Conservation (phyloP, 345 rosid species). For the Euclidium syriacum region DNA sequence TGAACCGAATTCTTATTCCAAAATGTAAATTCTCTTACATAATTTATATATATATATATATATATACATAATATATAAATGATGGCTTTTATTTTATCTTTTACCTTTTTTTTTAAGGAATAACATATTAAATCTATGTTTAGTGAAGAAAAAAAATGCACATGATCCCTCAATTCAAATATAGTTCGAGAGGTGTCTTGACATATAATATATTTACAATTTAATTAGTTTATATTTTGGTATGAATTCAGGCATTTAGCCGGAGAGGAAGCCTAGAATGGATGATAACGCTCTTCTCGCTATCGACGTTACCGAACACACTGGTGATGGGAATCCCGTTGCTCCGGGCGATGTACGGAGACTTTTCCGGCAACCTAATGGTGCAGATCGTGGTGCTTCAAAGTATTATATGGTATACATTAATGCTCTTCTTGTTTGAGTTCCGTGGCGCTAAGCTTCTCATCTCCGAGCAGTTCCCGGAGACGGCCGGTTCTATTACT, state of each 20-base stretch:
- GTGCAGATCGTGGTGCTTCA: constrained; percentile 83
- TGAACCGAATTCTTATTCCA: too few relatives aligned
- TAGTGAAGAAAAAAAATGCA: too few relatives aligned
- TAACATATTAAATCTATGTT: too few relatives aligned
- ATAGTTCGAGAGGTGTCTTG: too few relatives aligned
- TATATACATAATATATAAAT: too few relatives aligned
- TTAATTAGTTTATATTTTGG: neutral
- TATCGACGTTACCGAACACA: constrained; percentile 80
- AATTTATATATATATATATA: too few relatives aligned
- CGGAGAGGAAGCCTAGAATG: constrained; percentile 58
- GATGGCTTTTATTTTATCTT: too few relatives aligned
- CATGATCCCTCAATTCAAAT: too few relatives aligned
- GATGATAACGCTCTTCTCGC: constrained; percentile 78
- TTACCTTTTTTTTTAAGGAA: too few relatives aligned
- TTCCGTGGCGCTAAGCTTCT: constrained; percentile 72
- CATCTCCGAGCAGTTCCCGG: constrained; percentile 79
- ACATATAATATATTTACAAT: too few relatives aligned
- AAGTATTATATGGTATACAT: constrained; percentile 78
- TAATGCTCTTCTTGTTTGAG: constrained; percentile 77
- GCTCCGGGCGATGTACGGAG: constrained; percentile 81
- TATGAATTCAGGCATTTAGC: constrained; percentile 31
- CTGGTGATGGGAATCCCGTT: constrained; percentile 86
- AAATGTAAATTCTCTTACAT: too few relatives aligned
- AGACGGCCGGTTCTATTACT: constrained; percentile 70
- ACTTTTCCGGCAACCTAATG: constrained; percentile 65